These are phyloP conservation scores for Lasiodiplodia theobromae DNA, from an alignment of 2,329 filamentous ascomycete species.

Conservation along the genomic window DNA sequence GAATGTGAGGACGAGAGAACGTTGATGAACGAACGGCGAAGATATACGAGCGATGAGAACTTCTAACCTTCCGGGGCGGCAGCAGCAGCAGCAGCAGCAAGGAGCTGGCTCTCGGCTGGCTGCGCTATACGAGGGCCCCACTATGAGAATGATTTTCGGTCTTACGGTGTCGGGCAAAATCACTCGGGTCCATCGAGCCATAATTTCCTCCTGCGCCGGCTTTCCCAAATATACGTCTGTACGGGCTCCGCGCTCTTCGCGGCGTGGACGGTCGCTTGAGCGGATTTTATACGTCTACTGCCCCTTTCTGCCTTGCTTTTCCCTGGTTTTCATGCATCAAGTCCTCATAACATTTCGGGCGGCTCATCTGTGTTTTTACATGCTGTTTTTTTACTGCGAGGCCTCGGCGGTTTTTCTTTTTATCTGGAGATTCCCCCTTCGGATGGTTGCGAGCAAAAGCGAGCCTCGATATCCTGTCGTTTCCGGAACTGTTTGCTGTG, in stretches of 20 bases:
- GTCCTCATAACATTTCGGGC: constrained; percentile 26
- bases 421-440: constrained; percentile 29
- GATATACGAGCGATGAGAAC: constrained; percentile 26
- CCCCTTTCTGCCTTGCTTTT: constrained; percentile 7
- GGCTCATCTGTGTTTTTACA: constrained; percentile 14
- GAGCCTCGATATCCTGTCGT: constrained; percentile 31
- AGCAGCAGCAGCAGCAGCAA: constrained; percentile 25
- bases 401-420: constrained; percentile 29
- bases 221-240: constrained; percentile 4
- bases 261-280: constrained; percentile 9
- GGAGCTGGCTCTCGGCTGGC: constrained; percentile 29
- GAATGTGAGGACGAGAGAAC: constrained; percentile 32
- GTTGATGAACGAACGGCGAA: constrained; percentile 27
- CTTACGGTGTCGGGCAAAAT: constrained; percentile 26
- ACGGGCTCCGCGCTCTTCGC: not conserved
- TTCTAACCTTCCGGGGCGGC: constrained; percentile 17
- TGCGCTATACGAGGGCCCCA: constrained; percentile 21
- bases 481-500: constrained; percentile 28
- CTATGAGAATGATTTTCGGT: constrained; percentile 29
- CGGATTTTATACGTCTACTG: constrained; percentile 24
- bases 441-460: constrained; percentile 29
- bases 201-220: constrained; percentile 21
- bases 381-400: constrained; percentile 25
- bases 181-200: constrained; percentile 17
- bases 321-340: constrained; percentile 21